Percentiles rank a stretch among this genome's conserved stretches.
Evolutionary conservation across 495 filamentous ascomycete genomes (phyloP).

Genomic region (Tetracladium setigerum): DNA sequence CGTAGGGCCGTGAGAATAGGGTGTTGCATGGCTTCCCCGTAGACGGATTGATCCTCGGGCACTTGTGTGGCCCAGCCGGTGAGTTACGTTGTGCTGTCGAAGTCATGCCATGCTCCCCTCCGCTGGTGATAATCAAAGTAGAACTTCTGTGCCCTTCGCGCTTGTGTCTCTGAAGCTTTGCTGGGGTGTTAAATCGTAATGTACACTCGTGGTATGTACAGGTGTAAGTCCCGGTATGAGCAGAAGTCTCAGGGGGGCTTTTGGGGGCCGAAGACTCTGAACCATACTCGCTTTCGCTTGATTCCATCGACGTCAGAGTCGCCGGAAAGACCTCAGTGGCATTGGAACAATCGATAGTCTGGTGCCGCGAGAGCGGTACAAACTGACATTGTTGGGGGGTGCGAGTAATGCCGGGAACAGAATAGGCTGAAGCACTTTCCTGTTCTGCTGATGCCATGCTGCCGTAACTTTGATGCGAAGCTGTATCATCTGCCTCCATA

Average conservation of each 20-base stretch:
- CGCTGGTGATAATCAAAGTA: conserved; percentile 17
- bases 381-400: conserved; percentile 54
- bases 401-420: conserved; percentile 26
- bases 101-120: conserved; percentile 34
- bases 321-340: conserved; percentile 49
- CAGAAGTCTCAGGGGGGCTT: conserved; percentile 54
- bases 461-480: conserved; percentile 30
- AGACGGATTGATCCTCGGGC: conserved; percentile 87
- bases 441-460: conserved; percentile 37
- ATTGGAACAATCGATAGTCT: conserved; percentile 18
- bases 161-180: conserved; percentile 90
- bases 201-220: conserved; percentile 92
- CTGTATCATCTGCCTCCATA: conserved; percentile 16
- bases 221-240: conserved; percentile 84
- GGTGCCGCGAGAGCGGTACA: conserved; percentile 24
- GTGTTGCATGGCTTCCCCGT: conserved; percentile 96
- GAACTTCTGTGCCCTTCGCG: conserved; percentile 80
- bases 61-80: conserved; percentile 84
- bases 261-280: conserved; percentile 23
- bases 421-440: conserved; percentile 31
- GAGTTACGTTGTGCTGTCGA: conserved; percentile 56
- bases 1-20: conserved; percentile 91
- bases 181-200: conserved; percentile 76
- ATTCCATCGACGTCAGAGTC: conserved; percentile 56
- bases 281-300: conserved; percentile 46